These are phyloP conservation scores for Phytopythium cucurbitacearum DNA, from an alignment of 352 stramenopile species.

Conservation along the genomic window DNA sequence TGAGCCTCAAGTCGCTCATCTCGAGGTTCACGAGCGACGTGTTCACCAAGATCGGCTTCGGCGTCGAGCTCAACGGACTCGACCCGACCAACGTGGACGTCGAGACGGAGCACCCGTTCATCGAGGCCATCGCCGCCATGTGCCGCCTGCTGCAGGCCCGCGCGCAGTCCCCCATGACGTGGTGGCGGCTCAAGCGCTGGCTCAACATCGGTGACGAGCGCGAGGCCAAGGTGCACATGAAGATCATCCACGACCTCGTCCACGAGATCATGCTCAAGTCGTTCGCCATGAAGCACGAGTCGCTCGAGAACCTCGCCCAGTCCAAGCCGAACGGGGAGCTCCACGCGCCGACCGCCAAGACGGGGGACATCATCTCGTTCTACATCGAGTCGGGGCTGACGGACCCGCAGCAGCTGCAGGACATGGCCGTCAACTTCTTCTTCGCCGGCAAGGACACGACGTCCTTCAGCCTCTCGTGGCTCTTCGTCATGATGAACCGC, in stretches of 20 bases:
- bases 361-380: slow-evolving; percentile 35
- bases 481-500: slow-evolving; percentile 73
- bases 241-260: slow-evolving; percentile 28
- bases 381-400: slow-evolving; percentile 27
- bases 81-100: slow-evolving; percentile 18
- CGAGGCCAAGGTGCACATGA: slow-evolving; percentile 23
- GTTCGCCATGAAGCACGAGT: slow-evolving; percentile 14
- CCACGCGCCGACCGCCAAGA: not conserved
- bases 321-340: not conserved
- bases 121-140: slow-evolving; percentile 41
- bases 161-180: slow-evolving; percentile 35
- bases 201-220: slow-evolving; percentile 30
- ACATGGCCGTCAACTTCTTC: slow-evolving; percentile 81
- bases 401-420: slow-evolving; percentile 35
- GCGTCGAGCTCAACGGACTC: slow-evolving; percentile 41
- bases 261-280: slow-evolving; percentile 28
- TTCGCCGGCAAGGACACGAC: slow-evolving; percentile 73
- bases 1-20: slow-evolving; percentile 38
- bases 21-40: slow-evolving; percentile 63
- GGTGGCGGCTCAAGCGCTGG: slow-evolving; percentile 43
- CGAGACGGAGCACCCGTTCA: slow-evolving; percentile 26
- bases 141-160: slow-evolving; percentile 30
- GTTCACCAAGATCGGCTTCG: slow-evolving; percentile 72
- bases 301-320: not conserved
- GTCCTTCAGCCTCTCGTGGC: slow-evolving; percentile 60